Conservation (phyloP, 2,329 filamentous ascomycete species). For the Elsinoe fawcettii region DNA sequence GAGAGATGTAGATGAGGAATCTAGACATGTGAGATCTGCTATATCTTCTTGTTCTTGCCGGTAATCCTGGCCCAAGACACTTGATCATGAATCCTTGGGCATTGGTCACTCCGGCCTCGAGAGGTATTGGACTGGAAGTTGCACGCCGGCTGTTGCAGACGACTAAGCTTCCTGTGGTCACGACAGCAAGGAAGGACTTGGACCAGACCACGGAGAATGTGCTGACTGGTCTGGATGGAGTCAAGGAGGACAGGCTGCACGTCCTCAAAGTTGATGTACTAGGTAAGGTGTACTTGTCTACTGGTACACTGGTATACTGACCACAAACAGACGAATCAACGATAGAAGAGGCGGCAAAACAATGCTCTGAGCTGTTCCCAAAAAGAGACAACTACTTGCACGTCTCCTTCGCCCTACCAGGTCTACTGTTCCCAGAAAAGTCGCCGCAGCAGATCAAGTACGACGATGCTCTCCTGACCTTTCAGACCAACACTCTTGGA, state of each 20-base stretch:
- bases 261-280: slow-evolving; percentile 50
- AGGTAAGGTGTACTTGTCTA: slow-evolving; percentile 34
- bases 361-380: slow-evolving; percentile 26
- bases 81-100: slow-evolving; percentile 40
- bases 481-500: slow-evolving; percentile 65
- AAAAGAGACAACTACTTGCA: slow-evolving; percentile 51
- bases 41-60: neutral
- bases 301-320: neutral
- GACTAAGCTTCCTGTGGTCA: slow-evolving; percentile 52
- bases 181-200: slow-evolving; percentile 50
- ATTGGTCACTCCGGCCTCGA: slow-evolving; percentile 51
- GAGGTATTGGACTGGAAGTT: slow-evolving; percentile 56
- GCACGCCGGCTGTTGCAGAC: slow-evolving; percentile 50
- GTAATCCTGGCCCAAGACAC: neutral
- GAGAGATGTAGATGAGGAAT: neutral
- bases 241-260: slow-evolving; percentile 41
- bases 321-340: slow-evolving; percentile 50
- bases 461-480: slow-evolving; percentile 56
- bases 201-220: slow-evolving; percentile 43
- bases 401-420: slow-evolving; percentile 62
- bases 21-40: slow-evolving; percentile 2
- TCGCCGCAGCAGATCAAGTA: slow-evolving; percentile 58
- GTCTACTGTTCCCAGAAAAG: slow-evolving; percentile 66
- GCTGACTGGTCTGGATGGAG: slow-evolving; percentile 41
- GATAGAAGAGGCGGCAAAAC: slow-evolving; percentile 49